Conservation (phyloP, 805 yeast genomes). For the Limtongia smithiae region DNA sequence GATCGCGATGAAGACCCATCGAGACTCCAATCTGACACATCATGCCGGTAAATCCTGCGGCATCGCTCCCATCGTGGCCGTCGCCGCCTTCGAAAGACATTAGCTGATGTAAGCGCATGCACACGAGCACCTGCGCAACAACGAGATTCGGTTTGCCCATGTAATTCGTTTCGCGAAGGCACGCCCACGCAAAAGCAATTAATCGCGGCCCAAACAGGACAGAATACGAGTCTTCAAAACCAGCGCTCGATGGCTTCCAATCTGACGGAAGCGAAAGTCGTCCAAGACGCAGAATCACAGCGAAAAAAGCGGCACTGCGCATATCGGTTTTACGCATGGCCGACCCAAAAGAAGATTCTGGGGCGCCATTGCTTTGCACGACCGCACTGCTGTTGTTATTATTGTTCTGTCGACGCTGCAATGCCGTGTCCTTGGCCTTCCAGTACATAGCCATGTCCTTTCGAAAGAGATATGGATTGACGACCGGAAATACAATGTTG, state of each 20-base stretch:
- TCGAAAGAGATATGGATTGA: slow-evolving; percentile 23
- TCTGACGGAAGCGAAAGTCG: slow-evolving; percentile 25
- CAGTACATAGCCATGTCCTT: slow-evolving; percentile 22
- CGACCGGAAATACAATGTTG: slow-evolving; percentile 28
- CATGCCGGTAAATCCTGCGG: slow-evolving; percentile 30
- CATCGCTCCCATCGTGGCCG: slow-evolving; percentile 28
- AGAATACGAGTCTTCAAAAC: slow-evolving; percentile 19
- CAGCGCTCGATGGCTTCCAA: slow-evolving; percentile 26
- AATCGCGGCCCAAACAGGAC: slow-evolving; percentile 16
- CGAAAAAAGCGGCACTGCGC: slow-evolving; percentile 26
- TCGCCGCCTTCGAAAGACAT: slow-evolving; percentile 32
- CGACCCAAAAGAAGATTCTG: slow-evolving; percentile 8
- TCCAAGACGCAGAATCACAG: slow-evolving; percentile 26
- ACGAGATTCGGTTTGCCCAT: slow-evolving; percentile 23
- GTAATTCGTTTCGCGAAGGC: slow-evolving; percentile 24
- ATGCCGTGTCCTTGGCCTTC: slow-evolving; percentile 15
- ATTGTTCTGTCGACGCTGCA: not conserved
- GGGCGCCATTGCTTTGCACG: not conserved
- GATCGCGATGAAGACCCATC: slow-evolving; percentile 36
- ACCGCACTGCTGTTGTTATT: not conserved
- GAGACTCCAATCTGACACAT: slow-evolving; percentile 30
- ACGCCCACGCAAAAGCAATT: slow-evolving; percentile 15
- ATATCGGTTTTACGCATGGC: slow-evolving; percentile 22
- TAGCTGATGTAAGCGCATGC: slow-evolving; percentile 30
- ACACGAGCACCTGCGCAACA: slow-evolving; percentile 24